Conservation (phyloP, 129 eudicot genomes). For the Sambucus nigra region DNA sequence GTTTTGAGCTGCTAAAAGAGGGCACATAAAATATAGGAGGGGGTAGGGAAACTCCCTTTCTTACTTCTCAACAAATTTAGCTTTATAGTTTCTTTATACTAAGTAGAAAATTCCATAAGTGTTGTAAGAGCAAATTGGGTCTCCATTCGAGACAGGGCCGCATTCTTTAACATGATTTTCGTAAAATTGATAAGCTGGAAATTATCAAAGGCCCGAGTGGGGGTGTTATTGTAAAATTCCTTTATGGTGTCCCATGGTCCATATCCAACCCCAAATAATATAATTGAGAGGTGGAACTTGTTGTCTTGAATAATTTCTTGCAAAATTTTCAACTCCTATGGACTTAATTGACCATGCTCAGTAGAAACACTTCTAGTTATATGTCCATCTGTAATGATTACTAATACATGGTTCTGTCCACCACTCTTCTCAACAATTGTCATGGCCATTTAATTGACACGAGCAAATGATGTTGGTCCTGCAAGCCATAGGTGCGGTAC, state of each 20-base stretch:
- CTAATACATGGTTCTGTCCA: too few relatives aligned
- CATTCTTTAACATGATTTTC: conserved; percentile 73
- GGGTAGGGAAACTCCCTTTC: conserved; percentile 74
- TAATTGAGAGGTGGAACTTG: conserved; percentile 84
- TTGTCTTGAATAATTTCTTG: conserved; percentile 90
- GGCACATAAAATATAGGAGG: conserved; percentile 57
- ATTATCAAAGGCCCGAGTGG: conserved; percentile 88
- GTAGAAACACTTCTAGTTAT: conserved; percentile 97
- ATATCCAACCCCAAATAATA: conserved; percentile 94
- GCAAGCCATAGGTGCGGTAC: conserved; percentile 80
- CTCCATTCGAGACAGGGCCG: conserved; percentile 67
- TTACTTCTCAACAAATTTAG: conserved; percentile 58
- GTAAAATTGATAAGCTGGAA: conserved; percentile 99
- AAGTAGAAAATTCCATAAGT: conserved; percentile 90
- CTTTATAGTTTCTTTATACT: conserved; percentile 92
- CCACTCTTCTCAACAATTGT: conserved; percentile 89
- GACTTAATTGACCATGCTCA: conserved; percentile 66
- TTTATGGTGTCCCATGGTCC: conserved; percentile 99
- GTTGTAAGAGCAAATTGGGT: conserved; percentile 96
- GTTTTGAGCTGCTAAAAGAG: conserved; percentile 40
- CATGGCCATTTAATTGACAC: conserved; percentile 92
- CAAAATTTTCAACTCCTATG: conserved; percentile 90
- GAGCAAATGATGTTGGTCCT: conserved; percentile 99
- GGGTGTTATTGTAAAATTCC: conserved; percentile 93
- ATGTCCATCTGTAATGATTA: conserved; percentile 4